Conservation (phyloP, 2,329 filamentous ascomycete species). For the Colletotrichum filicis region DNA sequence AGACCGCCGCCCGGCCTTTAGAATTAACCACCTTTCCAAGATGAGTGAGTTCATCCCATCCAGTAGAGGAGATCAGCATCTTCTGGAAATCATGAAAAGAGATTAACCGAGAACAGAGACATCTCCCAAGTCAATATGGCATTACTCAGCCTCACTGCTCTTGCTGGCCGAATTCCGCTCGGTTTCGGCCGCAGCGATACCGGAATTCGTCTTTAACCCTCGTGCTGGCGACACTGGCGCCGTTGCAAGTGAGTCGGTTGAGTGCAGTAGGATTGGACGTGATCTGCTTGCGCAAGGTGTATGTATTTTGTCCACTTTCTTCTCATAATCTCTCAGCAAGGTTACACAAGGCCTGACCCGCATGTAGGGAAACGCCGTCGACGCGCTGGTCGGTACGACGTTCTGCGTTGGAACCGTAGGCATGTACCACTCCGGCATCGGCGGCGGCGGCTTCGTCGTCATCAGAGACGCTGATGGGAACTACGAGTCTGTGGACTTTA, state of each 20-base stretch:
- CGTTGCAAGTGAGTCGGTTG: slow-evolving; percentile 75
- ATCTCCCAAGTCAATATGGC: slow-evolving; percentile 1
- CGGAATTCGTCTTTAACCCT: slow-evolving; percentile 38
- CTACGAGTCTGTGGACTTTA: slow-evolving; percentile 90
- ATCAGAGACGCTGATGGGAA: slow-evolving; percentile 77
- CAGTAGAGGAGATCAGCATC: neutral
- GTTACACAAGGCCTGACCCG: neutral
- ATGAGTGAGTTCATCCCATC: slow-evolving; percentile 35
- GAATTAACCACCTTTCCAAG: neutral
- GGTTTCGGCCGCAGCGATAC: slow-evolving; percentile 19
- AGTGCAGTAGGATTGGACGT: slow-evolving; percentile 77
- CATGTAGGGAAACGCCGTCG: slow-evolving; percentile 76
- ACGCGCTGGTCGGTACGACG: slow-evolving; percentile 79
- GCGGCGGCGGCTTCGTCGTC: slow-evolving; percentile 91
- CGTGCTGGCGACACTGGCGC: slow-evolving; percentile 60
- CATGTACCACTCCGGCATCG: slow-evolving; percentile 86
- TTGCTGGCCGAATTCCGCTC: slow-evolving; percentile 2
- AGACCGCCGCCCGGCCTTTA: slow-evolving; percentile 8
- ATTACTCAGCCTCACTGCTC: slow-evolving; percentile 13
- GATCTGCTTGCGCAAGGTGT: slow-evolving; percentile 67
- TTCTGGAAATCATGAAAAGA: neutral
- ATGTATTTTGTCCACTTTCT: slow-evolving; percentile 36
- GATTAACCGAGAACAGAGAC: slow-evolving; percentile 2
- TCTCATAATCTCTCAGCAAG: neutral
- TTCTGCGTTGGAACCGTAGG: slow-evolving; percentile 81